Base-by-base conservation (phyloP, 208 protist genomes). In the Leishmania tarentolae region DNA sequence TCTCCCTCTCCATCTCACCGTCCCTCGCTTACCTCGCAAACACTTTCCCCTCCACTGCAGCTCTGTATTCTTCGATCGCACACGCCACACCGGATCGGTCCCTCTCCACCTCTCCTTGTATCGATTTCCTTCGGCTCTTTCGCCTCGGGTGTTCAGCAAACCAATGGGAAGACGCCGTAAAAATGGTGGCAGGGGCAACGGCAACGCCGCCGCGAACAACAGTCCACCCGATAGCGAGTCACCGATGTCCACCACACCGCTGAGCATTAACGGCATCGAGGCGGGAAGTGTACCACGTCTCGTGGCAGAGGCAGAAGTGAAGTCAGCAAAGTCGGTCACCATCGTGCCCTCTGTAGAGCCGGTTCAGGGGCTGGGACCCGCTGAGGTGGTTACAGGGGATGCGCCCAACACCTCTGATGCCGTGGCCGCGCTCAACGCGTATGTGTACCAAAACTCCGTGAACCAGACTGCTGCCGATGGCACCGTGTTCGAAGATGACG, bases 391-490 rank as follows among this genome's bases (percentile, higher is more conserved):
- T 35, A 53, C 72, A 24, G 68, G 50, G 35, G 37, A 72, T 17
- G 52, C 24, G 24, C 31, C 75, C n/a, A 46, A 24, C 35, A 35
- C 61, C 31, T 19, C 74, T 9, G 44, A 80, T 28, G 82, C 73
- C 7, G 85, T 88, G 28, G 85, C 66, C 13, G 85, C 81, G 35
- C 47, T 88, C 50, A 88, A 88, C 63, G 78, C 80, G 11, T 88
- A 80, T 63, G 85, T 78, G 2, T 53, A 86, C 59, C 46, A 83
- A 50, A 87, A 68, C 35, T 63, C 78, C 11, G 50, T 61, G n/a
- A 47, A 50, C 31, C 19, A 2, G 15, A 57, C 35, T 50, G 35
- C 63, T 6, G 31, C 35, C 19, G 63, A 35, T 40, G 46, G 46
- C n/a, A 42, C 40, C 24, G 37, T 61, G 52, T 6, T 53, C 52